Evolutionary conservation across 78 protist genomes (phyloP).

Genomic region (Dictyostelium brefeldianum): DNA sequence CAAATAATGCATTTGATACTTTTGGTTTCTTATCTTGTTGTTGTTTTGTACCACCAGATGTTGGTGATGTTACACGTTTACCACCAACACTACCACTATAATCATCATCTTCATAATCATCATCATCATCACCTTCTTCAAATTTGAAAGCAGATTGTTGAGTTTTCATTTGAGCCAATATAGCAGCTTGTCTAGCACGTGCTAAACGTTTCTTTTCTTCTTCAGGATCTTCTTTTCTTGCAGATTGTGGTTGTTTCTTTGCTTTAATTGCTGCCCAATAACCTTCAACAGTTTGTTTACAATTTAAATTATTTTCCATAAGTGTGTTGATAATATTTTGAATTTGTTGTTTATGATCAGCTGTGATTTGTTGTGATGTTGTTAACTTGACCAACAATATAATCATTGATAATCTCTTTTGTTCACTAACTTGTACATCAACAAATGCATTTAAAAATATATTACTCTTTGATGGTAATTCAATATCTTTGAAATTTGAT

Average conservation of each 20-base stretch:
- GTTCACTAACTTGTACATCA: constrained; percentile 34
- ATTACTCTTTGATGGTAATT: constrained; percentile 34
- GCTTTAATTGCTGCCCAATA: constrained; percentile 72
- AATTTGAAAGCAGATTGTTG: constrained; percentile 80
- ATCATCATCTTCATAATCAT: constrained; percentile 43
- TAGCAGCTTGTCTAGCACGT: constrained; percentile 70
- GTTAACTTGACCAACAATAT: constrained; percentile 59
- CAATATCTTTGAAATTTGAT: constrained; percentile 3
- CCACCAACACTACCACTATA: not conserved
- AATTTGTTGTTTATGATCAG: constrained; percentile 58
- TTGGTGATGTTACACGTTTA: not conserved
- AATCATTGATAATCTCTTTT: constrained; percentile 52
- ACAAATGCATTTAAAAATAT: constrained; percentile 48
- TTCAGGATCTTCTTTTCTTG: constrained; percentile 48
- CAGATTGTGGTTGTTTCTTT: constrained; percentile 55
- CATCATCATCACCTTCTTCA: constrained; percentile 71
- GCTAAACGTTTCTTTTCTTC: constrained; percentile 72
- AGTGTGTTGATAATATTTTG: constrained; percentile 61
- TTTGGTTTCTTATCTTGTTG: constrained; percentile 6
- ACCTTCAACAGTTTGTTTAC: constrained; percentile 59
- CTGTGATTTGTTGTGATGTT: constrained; percentile 2
- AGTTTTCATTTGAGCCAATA: constrained; percentile 79
- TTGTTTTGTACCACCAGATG: not conserved
- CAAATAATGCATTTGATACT: constrained; percentile 47
- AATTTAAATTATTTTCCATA: constrained; percentile 26